Evolutionary conservation across 805 yeast genomes (phyloP).

Genomic region (Barnettozyma wickerhamii): DNA sequence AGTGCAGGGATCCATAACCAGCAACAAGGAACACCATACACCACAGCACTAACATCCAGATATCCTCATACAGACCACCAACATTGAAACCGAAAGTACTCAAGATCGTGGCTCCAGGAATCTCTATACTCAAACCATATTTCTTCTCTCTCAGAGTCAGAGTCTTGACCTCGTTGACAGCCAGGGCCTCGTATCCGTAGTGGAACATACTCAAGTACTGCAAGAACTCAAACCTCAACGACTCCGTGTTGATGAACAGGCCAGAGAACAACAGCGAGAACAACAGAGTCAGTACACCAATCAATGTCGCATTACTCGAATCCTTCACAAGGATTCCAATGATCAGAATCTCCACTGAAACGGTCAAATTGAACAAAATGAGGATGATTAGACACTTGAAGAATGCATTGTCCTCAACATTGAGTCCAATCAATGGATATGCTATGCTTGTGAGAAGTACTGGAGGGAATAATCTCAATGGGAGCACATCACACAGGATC

Average conservation of each 20-base stretch:
- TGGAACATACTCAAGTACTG: conserved; percentile 89
- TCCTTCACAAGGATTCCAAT: conserved; percentile 87
- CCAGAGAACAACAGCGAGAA: conserved; percentile 93
- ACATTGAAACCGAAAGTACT: conserved; percentile 94
- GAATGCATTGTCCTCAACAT: conserved; percentile 71
- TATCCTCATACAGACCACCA: conserved; percentile 66
- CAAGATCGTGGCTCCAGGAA: conserved; percentile 95
- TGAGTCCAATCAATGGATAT: conserved; percentile 88
- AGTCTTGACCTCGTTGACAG: conserved; percentile 89
- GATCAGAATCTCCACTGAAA: conserved; percentile 78
- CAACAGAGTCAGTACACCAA: conserved; percentile 77
- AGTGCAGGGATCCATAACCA: conserved; percentile 75
- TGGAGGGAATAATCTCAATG: conserved; percentile 91
- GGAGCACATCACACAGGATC: conserved; percentile 86
- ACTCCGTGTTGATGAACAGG: conserved; percentile 79
- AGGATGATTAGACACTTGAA: conserved; percentile 64
- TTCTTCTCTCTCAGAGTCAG: conserved; percentile 81
- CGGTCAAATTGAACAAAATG: conserved; percentile 80
- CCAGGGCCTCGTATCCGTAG: conserved; percentile 89
- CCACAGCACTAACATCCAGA: conserved; percentile 53
- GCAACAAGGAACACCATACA: conserved; percentile 51
- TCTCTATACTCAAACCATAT: conserved; percentile 89
- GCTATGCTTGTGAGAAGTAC: conserved; percentile 70
- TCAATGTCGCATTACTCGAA: conserved; percentile 86
- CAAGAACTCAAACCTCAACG: conserved; percentile 58